Base-by-base conservation (phyloP, 176 grass and related monocot genomes). In the Ensete ventricosum region DNA sequence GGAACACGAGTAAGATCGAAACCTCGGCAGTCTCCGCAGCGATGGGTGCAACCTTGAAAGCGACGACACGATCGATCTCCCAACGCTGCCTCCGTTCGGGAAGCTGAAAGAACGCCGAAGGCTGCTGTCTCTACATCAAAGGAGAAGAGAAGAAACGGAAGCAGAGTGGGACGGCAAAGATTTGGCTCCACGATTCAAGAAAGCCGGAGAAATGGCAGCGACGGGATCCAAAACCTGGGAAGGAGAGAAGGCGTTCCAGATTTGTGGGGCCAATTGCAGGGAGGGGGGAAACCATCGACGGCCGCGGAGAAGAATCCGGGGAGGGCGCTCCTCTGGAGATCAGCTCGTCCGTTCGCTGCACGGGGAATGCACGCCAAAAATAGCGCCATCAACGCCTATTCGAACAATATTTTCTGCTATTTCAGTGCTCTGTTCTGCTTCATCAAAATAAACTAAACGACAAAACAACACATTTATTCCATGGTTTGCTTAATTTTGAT, bases 291-390 rank as follows among this genome's bases (percentile, higher is more conserved):
- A 60, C n/a, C 17, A 60, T 60, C 8, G 57, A 60, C 6, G 57
- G n/a, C 57, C 57, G 57, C 57, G 57, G 57, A 60, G 57, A 60
- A 60, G 57, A 60, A 60, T 8, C n/a, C 57, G 57, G 57, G 57
- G 57, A 60, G n/a, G 19, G 17, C n/a, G 4, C 14, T 60, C 16
- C 13, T 60, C 57, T 60, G 7, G 16, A 17, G 57, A 60, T 60
- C 57, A n/a, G 57, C 14, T 60, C 57, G 14, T n/a, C 57, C 57
- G 57, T 60, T 19, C 57, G 1, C n/a, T 60, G 57, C 17, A 8
- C 7, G 19, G 57, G 57, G n/a, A 60, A 60, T 60, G 19, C 17
- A 19, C 57, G 57, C 57, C 57, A 60, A 60, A 60, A n/a, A 60
- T 60, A 20, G 57, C 57, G 16, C 2, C 57, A 20, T 43, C 34